These are phyloP conservation scores for Spathaspora gorwiae DNA, from an alignment of 805 yeast genomes.

Conservation along the genomic window DNA sequence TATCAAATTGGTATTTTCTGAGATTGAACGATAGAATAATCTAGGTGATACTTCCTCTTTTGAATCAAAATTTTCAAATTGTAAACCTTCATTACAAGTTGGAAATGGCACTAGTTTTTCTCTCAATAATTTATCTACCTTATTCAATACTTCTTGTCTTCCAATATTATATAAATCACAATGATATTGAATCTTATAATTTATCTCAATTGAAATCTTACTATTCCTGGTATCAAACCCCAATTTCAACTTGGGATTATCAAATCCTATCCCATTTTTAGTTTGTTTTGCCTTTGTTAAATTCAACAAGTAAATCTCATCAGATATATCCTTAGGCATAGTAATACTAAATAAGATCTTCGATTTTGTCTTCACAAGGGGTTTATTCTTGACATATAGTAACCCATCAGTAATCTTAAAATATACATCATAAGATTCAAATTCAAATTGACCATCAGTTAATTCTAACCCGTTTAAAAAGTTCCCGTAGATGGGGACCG, in stretches of 20 bases:
- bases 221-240: not conserved
- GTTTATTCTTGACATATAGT: conserved; percentile 2
- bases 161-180: conserved; percentile 1
- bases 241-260: conserved; percentile 3
- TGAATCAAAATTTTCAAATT: not conserved
- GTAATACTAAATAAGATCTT: conserved; percentile 1
- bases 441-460: conserved; percentile 3
- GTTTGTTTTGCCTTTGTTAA: not conserved
- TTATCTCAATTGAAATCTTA: conserved; percentile 1
- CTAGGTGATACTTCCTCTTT: conserved; percentile 25
- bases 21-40: conserved; percentile 47
- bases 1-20: conserved; percentile 36
- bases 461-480: not conserved
- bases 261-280: conserved; percentile 3
- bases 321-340: not conserved
- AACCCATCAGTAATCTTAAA: conserved; percentile 7
- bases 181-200: not conserved
- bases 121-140: not conserved
- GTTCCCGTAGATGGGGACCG: conserved; percentile 5
- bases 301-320: conserved; percentile 5
- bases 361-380: not conserved
- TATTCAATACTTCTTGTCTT: conserved; percentile 1
- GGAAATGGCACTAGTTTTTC: not conserved
- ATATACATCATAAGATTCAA: conserved; percentile 12
- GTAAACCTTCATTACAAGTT: not conserved